Evolutionary conservation across 306 rosid species (phyloP).

Genomic region (Clitoria ternatea): DNA sequence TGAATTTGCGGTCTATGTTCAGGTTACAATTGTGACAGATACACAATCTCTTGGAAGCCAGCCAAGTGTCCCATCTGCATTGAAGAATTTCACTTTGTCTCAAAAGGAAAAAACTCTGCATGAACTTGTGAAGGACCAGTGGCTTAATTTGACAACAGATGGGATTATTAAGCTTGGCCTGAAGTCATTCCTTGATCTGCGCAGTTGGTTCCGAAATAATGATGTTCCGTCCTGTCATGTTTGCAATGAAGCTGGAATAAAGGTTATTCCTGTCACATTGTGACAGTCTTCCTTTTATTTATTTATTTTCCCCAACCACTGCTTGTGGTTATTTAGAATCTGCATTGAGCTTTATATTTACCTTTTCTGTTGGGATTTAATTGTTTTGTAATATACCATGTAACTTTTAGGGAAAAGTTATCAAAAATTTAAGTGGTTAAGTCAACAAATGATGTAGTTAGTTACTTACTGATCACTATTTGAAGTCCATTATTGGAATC

Average conservation of each 20-base stretch:
- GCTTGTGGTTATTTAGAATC: constrained; percentile 8
- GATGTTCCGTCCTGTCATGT: constrained; percentile 77
- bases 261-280: constrained; percentile 48
- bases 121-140: constrained; percentile 67
- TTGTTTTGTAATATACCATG: neutral
- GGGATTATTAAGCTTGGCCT: constrained; percentile 74
- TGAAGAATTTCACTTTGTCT: constrained; percentile 54
- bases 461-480: neutral
- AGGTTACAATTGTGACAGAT: constrained; percentile 45
- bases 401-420: neutral
- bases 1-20: constrained; percentile 28
- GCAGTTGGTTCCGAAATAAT: constrained; percentile 79
- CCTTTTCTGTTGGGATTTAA: neutral
- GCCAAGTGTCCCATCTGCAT: constrained; percentile 42
- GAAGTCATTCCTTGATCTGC: constrained; percentile 86
- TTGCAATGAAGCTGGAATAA: constrained; percentile 95
- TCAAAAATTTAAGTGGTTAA: neutral
- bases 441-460: neutral
- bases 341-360: neutral
- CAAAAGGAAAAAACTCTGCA: constrained; percentile 68
- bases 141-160: constrained; percentile 64
- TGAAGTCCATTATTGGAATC: neutral
- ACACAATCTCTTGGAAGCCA: constrained; percentile 53
- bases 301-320: neutral
- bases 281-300: neutral